Conservation (phyloP, 1,284 basidiomycete species). For the Naganishia cerealis region DNA sequence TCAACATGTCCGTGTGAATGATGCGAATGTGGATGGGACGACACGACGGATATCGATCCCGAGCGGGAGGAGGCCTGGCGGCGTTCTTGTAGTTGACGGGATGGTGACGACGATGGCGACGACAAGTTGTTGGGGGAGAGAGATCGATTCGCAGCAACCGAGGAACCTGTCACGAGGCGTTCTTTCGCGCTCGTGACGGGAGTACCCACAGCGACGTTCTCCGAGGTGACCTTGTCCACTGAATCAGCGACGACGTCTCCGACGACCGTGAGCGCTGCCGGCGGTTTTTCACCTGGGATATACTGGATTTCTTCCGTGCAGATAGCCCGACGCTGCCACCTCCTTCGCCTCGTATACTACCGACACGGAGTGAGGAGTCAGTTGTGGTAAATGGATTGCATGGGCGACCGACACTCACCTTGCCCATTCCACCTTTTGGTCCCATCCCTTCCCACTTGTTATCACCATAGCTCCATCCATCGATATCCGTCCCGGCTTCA, state of each 20-base stretch:
- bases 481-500: conserved; percentile 68
- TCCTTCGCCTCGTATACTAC: conserved; percentile 76
- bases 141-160: background rate
- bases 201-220: background rate
- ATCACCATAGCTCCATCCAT: conserved; percentile 92
- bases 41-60: background rate
- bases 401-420: conserved; percentile 56
- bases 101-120: background rate
- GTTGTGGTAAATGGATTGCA: background rate
- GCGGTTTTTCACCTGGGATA: conserved; percentile 35
- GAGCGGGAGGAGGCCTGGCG: background rate
- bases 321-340: conserved; percentile 79
- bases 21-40: background rate
- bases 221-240: background rate
- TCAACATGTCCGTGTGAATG: conserved; percentile 7
- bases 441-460: conserved; percentile 89
- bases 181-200: background rate
- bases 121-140: background rate
- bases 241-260: conserved; percentile 10
- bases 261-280: background rate
- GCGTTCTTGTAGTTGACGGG: background rate
- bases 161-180: background rate
- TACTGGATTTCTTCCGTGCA: conserved; percentile 69
- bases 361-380: background rate
- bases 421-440: conserved; percentile 77